phyloP scores from a whole-genome alignment of 805 yeast genomes.

The Lipomyces oligophaga region DNA sequence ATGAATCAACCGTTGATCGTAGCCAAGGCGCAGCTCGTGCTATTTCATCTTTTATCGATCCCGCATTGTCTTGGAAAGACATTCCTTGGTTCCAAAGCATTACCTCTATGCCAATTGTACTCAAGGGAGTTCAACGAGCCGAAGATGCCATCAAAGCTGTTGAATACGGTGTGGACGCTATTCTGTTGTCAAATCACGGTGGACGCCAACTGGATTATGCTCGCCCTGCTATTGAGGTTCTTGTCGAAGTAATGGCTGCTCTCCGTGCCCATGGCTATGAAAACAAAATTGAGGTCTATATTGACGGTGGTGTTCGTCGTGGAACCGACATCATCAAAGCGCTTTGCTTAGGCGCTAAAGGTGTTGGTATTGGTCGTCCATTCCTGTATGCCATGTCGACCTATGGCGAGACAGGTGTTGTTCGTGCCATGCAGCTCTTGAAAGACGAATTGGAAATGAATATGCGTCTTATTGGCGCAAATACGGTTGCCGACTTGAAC shows the following conservation, averaged over 20 bases:
- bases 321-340: slow-evolving; percentile 79
- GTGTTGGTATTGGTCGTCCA: slow-evolving; percentile 72
- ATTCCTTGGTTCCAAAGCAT: slow-evolving; percentile 51
- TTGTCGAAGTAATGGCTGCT: slow-evolving; percentile 65
- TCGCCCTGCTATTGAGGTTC: slow-evolving; percentile 64
- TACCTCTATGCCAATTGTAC: slow-evolving; percentile 62
- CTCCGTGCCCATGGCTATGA: slow-evolving; percentile 34
- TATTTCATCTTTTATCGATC: slow-evolving; percentile 78
- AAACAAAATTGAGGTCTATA: slow-evolving; percentile 55
- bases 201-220: slow-evolving; percentile 84
- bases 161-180: slow-evolving; percentile 67
- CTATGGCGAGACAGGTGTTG: slow-evolving; percentile 73
- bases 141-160: slow-evolving; percentile 75
- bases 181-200: slow-evolving; percentile 85
- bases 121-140: slow-evolving; percentile 81
- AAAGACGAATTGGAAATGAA: slow-evolving; percentile 69
- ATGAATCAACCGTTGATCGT: slow-evolving; percentile 52
- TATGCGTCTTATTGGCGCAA: slow-evolving; percentile 77
- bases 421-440: slow-evolving; percentile 59
- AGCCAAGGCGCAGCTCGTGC: slow-evolving; percentile 84
- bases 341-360: slow-evolving; percentile 69
- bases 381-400: slow-evolving; percentile 74
- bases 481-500: slow-evolving; percentile 54
- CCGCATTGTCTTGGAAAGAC: slow-evolving; percentile 62
- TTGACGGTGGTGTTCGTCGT: slow-evolving; percentile 76